Base-by-base conservation (phyloP, 2,329 filamentous ascomycete species). In the Coniosporium tulheliwenetii region DNA sequence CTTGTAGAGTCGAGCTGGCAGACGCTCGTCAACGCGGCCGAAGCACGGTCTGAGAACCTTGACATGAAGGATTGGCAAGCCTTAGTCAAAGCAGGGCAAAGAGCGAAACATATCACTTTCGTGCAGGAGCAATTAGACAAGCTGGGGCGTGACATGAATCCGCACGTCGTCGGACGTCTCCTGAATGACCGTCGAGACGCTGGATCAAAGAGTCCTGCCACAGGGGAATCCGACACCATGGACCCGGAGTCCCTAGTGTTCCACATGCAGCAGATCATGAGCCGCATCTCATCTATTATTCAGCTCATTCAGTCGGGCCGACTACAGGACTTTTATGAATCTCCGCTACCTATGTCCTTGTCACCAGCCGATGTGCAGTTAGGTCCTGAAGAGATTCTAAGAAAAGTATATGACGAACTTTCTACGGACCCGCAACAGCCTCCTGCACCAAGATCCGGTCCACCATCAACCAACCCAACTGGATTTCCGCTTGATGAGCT, bases 401-500 rank as follows among this genome's bases (percentile, higher is more conserved):
- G 57, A 10, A 46, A 46, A 13, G 45, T 69, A 1, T 69, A 69
- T 48, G 61, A 68, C 43, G 59, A 63, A 38, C 49, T 63, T 37
- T 65, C 63, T 2, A 61, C 58, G 10, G 65, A 65, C 41, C 57
- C 53, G 8, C 47, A 51, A 38, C 53, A 58, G 38, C 56, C 55
- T 4, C 46, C 48, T 10, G 47, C 50, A 10, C 19, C 19, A 4
- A 26, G 19, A 26, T 26, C 19, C 7, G 48, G 10, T 42, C 43
- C 14, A 40, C 37, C 45, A 14, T 43, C 45, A 8, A 36, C 53
- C n/a, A 57, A 52, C 33, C 35, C 55, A 2, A 63, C 62, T 1
- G 62, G 62, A 10, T 57, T 67, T 29, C 55, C 63, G 0, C 49
- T 69, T 10, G 61, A 60, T 33, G 56, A 63, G 15, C 52, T 70